Evolutionary conservation across 345 rosid genomes (phyloP).

Genomic region (Salix koriyanagi): DNA sequence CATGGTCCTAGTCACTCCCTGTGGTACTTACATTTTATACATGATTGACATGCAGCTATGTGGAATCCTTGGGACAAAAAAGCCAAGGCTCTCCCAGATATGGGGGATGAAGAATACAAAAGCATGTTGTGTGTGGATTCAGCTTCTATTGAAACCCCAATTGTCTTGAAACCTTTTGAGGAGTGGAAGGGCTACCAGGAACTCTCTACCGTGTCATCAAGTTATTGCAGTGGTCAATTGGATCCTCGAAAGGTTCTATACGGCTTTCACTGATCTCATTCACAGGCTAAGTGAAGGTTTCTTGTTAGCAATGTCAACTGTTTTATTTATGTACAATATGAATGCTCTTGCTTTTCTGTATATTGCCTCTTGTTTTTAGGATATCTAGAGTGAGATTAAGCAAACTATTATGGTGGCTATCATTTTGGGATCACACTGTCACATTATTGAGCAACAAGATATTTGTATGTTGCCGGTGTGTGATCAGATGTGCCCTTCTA

Average conservation of each 20-base stretch:
- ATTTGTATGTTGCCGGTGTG: constrained; percentile 39
- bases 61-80: constrained; percentile 97
- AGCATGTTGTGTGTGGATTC: constrained; percentile 81
- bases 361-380: background rate
- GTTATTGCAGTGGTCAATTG: constrained; percentile 91
- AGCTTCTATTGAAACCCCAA: constrained; percentile 62
- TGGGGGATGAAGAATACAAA: constrained; percentile 88
- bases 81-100: constrained; percentile 69
- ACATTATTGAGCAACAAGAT: constrained; percentile 28
- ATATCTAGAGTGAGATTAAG: constrained; percentile 5
- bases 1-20: background rate
- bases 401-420: constrained; percentile 16
- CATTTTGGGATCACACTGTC: constrained; percentile 20
- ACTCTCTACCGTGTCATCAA: constrained; percentile 85
- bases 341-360: constrained; percentile 1
- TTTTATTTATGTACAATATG: background rate
- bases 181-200: constrained; percentile 92
- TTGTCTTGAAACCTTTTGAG: constrained; percentile 69
- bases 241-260: constrained; percentile 83
- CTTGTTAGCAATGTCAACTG: constrained; percentile 2
- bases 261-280: constrained; percentile 39
- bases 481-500: constrained; percentile 23
- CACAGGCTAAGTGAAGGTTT: constrained; percentile 6
- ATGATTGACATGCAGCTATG: constrained; percentile 44
- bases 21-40: constrained; percentile 1